A percentile compares a stretch with the other conserved stretches of the same genome.
Conservation (phyloP, 1,284 basidiomycete species). For the Trametes versicolor region DNA sequence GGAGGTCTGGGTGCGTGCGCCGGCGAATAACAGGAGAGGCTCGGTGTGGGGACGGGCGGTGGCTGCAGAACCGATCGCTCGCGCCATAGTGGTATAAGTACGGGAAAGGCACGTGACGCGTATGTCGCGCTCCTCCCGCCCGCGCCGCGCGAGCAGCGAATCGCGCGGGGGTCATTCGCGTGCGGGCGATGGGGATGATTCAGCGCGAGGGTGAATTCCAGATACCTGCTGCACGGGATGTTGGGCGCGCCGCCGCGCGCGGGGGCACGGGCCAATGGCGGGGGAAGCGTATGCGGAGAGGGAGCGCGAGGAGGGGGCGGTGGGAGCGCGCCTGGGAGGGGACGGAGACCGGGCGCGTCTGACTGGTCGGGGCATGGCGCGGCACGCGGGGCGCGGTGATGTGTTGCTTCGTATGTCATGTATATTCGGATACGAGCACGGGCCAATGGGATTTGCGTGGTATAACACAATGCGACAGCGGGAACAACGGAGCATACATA, state of each 20-base stretch:
- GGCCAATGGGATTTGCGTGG: slow-evolving; percentile 29
- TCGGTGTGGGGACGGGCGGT: neutral
- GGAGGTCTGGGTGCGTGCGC: slow-evolving; percentile 2
- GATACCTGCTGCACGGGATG: slow-evolving; percentile 15
- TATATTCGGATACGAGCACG: slow-evolving; percentile 29
- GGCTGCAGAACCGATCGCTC: slow-evolving; percentile 17
- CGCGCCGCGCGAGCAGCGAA: slow-evolving; percentile 28
- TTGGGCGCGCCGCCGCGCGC: slow-evolving; percentile 1
- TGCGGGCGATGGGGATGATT: slow-evolving; percentile 28
- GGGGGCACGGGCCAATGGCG: slow-evolving; percentile 22
- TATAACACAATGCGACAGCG: slow-evolving; percentile 33
- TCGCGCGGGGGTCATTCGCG: slow-evolving; percentile 24
- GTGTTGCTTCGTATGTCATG: slow-evolving; percentile 30
- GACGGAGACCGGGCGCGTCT: slow-evolving; percentile 24
- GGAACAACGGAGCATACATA: slow-evolving; percentile 5
- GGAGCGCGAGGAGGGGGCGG: slow-evolving; percentile 1
- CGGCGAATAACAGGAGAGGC: neutral
- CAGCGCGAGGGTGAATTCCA: slow-evolving; percentile 32
- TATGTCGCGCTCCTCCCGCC: slow-evolving; percentile 7
- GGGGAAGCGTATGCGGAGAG: slow-evolving; percentile 26
- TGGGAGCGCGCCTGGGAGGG: slow-evolving; percentile 15
- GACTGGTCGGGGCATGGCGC: slow-evolving; percentile 26
- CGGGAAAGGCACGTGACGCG: slow-evolving; percentile 32
- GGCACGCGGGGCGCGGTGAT: slow-evolving; percentile 19
- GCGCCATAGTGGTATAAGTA: slow-evolving; percentile 38